Percentiles rank a stretch among this genome's conserved stretches.
Conservation (phyloP, 257 asterid genomes). For the Penstemon newberryi region DNA sequence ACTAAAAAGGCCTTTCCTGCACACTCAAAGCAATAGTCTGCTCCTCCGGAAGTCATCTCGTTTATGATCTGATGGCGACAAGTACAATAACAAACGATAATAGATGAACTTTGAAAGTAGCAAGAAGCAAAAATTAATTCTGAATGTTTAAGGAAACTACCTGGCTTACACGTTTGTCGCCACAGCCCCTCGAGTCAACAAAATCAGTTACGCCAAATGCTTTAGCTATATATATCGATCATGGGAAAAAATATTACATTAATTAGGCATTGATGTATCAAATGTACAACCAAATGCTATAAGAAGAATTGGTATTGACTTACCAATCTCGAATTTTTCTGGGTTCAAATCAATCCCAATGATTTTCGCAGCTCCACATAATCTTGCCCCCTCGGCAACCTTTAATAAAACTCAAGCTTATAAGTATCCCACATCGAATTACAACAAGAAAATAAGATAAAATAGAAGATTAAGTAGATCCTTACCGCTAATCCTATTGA, state of each 20-base stretch:
- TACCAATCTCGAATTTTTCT: conserved; percentile 57
- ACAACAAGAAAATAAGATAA: not conserved
- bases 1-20: conserved; percentile 69
- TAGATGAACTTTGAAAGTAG: not conserved
- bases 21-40: conserved; percentile 90
- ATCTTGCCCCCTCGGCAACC: conserved; percentile 92
- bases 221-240: conserved; percentile 43
- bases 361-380: conserved; percentile 68
- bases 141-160: conserved; percentile 29
- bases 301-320: conserved; percentile 14
- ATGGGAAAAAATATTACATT: not conserved
- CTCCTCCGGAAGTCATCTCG: conserved; percentile 87
- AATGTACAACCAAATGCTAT: not conserved
- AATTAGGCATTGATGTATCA: not conserved
- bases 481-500: conserved; percentile 85
- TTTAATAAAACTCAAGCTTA: conserved; percentile 17
- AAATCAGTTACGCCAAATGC: conserved; percentile 85
- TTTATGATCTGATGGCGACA: conserved; percentile 47
- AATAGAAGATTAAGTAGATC: not conserved
- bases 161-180: conserved; percentile 70
- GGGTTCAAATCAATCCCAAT: conserved; percentile 78
- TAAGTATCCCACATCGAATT: not conserved
- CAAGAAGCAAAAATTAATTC: not conserved
- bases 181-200: conserved; percentile 51
- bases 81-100: not conserved